Conservation (phyloP, 768 basidiomycete species). For the Lentinula raphanica region DNA sequence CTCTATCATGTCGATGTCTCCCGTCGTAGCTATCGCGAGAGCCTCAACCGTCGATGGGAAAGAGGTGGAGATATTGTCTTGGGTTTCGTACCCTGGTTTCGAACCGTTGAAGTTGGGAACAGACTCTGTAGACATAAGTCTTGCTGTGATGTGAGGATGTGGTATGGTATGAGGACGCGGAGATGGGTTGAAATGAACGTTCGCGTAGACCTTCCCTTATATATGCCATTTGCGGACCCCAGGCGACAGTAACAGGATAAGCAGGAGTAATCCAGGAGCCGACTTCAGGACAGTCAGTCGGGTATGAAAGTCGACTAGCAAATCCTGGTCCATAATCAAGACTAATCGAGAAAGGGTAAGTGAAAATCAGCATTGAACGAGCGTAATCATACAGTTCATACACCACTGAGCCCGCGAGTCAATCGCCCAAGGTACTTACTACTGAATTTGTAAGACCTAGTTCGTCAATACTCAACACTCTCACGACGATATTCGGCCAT, state of each 20-base stretch:
- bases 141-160: no score
- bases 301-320: no score
- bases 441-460: no score
- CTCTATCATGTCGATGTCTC: not conserved
- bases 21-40: not conserved
- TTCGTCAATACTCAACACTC: not conserved
- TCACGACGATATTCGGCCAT: not conserved
- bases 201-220: no score
- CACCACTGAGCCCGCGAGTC: not conserved
- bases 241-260: no score
- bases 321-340: no score
- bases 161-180: no score
- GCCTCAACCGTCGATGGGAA: not conserved
- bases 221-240: not conserved
- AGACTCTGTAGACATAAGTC: not conserved
- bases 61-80: not conserved
- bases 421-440: no score
- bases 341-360: no score
- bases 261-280: no score
- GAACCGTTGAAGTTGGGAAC: not conserved
- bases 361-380: not conserved
- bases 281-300: no score
- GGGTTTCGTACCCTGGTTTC: not conserved
- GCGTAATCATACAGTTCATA: not conserved
- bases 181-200: no score